Evolutionary conservation across 2,329 filamentous ascomycete species (phyloP).

Genomic region (Ophiosphaerella narmari): DNA sequence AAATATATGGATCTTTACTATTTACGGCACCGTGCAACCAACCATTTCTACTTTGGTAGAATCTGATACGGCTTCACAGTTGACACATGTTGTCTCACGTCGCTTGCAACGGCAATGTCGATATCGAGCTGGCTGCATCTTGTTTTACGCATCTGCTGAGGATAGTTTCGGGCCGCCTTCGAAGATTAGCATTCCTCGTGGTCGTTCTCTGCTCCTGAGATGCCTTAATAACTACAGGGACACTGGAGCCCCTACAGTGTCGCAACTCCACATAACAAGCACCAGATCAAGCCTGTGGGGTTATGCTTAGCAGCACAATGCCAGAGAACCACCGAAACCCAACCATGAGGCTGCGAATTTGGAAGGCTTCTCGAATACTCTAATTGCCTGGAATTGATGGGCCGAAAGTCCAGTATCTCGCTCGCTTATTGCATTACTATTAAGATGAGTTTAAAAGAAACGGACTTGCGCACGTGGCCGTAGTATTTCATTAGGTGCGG

Average conservation of each 20-base stretch:
- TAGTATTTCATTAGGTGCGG: conserved; percentile 21
- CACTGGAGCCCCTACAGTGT: not conserved
- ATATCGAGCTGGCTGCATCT: too few relatives aligned
- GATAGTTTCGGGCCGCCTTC: too few relatives aligned
- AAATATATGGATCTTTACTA: too few relatives aligned
- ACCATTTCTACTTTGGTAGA: too few relatives aligned
- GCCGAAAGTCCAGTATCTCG: conserved; percentile 33
- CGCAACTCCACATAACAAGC: conserved; percentile 13
- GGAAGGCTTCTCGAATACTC: conserved; percentile 36
- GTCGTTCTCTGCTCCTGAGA: too few relatives aligned
- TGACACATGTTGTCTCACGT: too few relatives aligned
- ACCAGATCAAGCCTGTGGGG: conserved; percentile 14
- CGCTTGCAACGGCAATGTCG: not conserved
- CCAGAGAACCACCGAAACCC: conserved; percentile 10
- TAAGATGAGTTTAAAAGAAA: conserved; percentile 13
- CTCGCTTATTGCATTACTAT: conserved; percentile 19
- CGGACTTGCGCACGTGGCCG: conserved; percentile 10
- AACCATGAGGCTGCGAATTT: conserved; percentile 18
- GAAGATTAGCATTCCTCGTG: too few relatives aligned
- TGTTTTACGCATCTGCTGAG: too few relatives aligned
- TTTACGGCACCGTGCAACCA: too few relatives aligned
- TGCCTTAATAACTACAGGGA: too few relatives aligned
- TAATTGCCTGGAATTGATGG: conserved; percentile 25
- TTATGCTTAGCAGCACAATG: conserved; percentile 24
- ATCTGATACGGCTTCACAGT: too few relatives aligned